These are phyloP conservation scores for Aphanomyces euteiches DNA, from an alignment of 352 stramenopile genomes.

Conservation along the genomic window DNA sequence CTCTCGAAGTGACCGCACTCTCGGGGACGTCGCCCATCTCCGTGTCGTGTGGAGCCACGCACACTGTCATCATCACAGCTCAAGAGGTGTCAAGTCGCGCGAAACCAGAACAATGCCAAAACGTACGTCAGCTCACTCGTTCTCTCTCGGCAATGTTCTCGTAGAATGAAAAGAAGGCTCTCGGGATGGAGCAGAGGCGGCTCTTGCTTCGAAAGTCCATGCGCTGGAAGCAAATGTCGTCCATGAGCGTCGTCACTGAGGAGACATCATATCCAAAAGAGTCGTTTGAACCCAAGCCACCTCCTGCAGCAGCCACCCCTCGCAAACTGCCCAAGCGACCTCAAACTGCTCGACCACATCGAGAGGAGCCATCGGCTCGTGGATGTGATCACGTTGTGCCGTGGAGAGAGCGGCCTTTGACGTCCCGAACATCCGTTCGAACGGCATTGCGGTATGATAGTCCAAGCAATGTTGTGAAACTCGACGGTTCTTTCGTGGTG, in stretches of 20 bases:
- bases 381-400: constrained; percentile 29
- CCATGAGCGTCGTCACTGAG: too few species aligned
- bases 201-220: constrained; percentile 29
- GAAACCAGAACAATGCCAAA: constrained; percentile 15
- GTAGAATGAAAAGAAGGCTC: too few species aligned
- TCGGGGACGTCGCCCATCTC: constrained; percentile 55
- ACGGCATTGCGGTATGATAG: constrained; percentile 48
- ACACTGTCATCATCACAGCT: constrained; percentile 64
- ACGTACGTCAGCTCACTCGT: not conserved
- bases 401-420: constrained; percentile 49
- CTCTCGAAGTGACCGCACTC: constrained; percentile 45
- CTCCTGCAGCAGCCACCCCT: not conserved
- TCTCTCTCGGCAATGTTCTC: too few species aligned
- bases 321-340: not conserved
- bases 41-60: constrained; percentile 51
- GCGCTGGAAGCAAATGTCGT: constrained; percentile 13
- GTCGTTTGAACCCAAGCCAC: not conserved
- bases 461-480: not conserved
- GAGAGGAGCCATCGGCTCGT: not conserved
- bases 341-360: constrained; percentile 10
- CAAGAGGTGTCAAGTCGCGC: constrained; percentile 41
- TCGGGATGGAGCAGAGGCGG: constrained; percentile 24
- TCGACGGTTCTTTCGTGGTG: not conserved
- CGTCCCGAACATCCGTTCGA: constrained; percentile 48
- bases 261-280: not conserved